These are phyloP conservation scores for Amylocarpus encephaloides DNA, from an alignment of 2,329 filamentous ascomycete species.

Conservation along the genomic window DNA sequence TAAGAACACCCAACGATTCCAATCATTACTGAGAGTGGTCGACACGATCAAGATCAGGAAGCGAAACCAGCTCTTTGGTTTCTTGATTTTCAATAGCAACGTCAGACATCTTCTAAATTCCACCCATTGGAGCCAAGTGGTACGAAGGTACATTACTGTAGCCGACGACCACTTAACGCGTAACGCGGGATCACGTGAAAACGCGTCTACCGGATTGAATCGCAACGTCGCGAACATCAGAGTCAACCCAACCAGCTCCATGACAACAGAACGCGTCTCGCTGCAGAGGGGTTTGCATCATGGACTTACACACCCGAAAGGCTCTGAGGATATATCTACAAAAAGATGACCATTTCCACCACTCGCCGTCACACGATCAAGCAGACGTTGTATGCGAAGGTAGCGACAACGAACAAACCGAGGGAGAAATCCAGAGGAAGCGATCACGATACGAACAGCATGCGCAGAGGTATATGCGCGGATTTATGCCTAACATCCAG, in stretches of 20 bases:
- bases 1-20: no score
- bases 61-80: no score
- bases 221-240: neutral
- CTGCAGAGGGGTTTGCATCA: slow-evolving; percentile 6
- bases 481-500: slow-evolving; percentile 48
- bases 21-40: no score
- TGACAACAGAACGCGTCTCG: neutral
- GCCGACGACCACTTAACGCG: no score
- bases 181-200: no score
- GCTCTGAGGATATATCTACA: slow-evolving; percentile 3
- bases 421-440: slow-evolving; percentile 42
- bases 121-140: no score
- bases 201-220: no score
- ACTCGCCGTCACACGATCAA: slow-evolving; percentile 36
- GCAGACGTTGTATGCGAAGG: slow-evolving; percentile 48
- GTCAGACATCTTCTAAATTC: no score
- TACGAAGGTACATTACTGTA: no score
- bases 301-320: slow-evolving; percentile 6
- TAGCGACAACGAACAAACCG: slow-evolving; percentile 52
- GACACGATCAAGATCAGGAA: no score
- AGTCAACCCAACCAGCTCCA: neutral
- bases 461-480: slow-evolving; percentile 51
- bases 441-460: slow-evolving; percentile 52
- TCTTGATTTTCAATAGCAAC: no score
- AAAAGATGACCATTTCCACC: slow-evolving; percentile 40